A percentile compares a stretch with the other conserved stretches of the same genome.
phyloP scores from a whole-genome alignment of 1,284 basidiomycete genomes.

The Heterobasidion parviporum region DNA sequence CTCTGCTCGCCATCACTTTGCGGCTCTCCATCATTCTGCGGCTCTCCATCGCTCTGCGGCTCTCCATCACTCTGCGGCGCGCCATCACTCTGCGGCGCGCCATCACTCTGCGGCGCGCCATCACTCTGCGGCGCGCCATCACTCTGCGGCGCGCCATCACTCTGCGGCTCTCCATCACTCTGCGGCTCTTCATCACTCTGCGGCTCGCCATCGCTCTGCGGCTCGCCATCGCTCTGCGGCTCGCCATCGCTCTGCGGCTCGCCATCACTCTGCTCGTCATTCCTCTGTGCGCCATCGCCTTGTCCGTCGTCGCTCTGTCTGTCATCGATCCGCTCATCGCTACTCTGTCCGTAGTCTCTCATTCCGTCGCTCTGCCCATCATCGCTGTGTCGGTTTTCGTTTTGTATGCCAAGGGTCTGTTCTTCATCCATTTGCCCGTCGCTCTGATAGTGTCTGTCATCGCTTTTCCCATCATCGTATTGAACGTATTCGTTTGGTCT shows the following conservation, averaged over 20 bases:
- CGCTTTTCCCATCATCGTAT: too few relatives aligned
- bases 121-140: background rate
- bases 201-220: background rate
- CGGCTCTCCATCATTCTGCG: background rate
- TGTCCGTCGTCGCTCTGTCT: too few relatives aligned
- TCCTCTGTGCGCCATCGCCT: too few relatives aligned
- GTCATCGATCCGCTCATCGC: too few relatives aligned
- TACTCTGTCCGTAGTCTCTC: too few relatives aligned
- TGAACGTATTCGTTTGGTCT: too few relatives aligned
- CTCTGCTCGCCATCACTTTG: background rate
- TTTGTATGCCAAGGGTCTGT: too few relatives aligned
- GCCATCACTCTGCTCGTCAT: too few relatives aligned
- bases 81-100: background rate
- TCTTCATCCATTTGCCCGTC: too few relatives aligned
- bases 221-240: background rate
- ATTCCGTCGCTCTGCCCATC: too few relatives aligned
- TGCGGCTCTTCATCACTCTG: background rate
- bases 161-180: background rate
- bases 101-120: background rate
- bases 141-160: background rate
- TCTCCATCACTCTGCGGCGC: background rate
- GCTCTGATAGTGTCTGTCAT: too few relatives aligned
- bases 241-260: background rate
- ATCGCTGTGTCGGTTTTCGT: too few relatives aligned
- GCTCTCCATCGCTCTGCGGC: background rate